Conservation (phyloP, 352 stramenopile species). For the Phytophthora sojae region DNA sequence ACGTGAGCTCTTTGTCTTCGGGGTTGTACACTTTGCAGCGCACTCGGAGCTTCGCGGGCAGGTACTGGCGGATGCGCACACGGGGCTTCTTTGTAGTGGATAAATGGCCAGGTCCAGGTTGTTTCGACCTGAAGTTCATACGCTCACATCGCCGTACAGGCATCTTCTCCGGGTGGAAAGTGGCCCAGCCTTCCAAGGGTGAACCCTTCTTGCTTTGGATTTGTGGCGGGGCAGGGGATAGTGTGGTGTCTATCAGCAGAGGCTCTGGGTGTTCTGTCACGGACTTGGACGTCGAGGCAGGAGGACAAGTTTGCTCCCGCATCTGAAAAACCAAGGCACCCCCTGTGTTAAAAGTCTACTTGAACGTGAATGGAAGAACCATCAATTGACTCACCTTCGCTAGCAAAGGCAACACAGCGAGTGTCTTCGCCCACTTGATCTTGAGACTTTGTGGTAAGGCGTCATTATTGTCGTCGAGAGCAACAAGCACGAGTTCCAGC, state of each 20-base stretch:
- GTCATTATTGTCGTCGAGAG: constrained; percentile 24
- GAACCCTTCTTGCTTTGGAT: constrained; percentile 16
- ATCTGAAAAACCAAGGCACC: constrained; percentile 9
- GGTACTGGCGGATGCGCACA: constrained; percentile 28
- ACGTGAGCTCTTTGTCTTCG: constrained; percentile 50
- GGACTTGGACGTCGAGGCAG: not conserved
- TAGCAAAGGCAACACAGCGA: constrained; percentile 25
- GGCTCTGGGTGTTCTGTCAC: not conserved
- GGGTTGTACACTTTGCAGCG: constrained; percentile 30
- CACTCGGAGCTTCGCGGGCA: constrained; percentile 18
- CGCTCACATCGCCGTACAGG: constrained; percentile 23
- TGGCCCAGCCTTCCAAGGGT: constrained; percentile 47
- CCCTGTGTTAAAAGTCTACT: not conserved
- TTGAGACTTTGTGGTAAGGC: constrained; percentile 7
- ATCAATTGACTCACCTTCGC: constrained; percentile 17
- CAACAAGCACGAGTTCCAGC: constrained; percentile 32
- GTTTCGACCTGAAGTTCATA: constrained; percentile 19
- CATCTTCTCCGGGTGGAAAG: constrained; percentile 64
- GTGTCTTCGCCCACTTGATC: constrained; percentile 30
- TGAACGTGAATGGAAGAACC: not conserved
- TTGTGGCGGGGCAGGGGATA: constrained; percentile 6
- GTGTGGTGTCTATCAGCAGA: constrained; percentile 8
- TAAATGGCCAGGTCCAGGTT: not conserved
- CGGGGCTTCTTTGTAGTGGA: constrained; percentile 18
- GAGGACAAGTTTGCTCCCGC: constrained; percentile 10